Conservation (phyloP, 139 green algal genomes). For the Raphidocelis subcapitata region DNA sequence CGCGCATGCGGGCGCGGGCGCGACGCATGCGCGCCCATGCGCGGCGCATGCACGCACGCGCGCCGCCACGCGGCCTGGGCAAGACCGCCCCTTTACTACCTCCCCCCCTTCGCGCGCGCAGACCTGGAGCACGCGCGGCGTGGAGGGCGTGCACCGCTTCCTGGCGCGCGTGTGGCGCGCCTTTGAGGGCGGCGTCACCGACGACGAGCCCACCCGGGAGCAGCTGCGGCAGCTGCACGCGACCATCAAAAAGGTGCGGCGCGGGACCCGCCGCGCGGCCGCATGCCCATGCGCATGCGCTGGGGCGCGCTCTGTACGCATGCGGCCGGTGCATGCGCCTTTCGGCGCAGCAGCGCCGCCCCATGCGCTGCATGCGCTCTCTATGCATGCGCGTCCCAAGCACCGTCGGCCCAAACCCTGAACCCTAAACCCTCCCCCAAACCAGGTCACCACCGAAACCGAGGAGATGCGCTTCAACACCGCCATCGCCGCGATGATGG, state of each 20-base stretch:
- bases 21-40: too few relatives aligned
- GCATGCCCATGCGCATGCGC: not conserved
- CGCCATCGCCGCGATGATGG: slow-evolving; percentile 98
- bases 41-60: too few relatives aligned
- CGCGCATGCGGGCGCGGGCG: too few relatives aligned
- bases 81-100: too few relatives aligned
- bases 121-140: slow-evolving; percentile 87
- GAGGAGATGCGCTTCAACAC: slow-evolving; percentile 99
- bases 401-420: not conserved
- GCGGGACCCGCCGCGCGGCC: not conserved
- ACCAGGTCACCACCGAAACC: slow-evolving; percentile 87
- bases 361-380: too few relatives aligned
- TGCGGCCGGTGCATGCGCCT: not conserved
- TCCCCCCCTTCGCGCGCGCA: too few relatives aligned
- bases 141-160: slow-evolving; percentile 98
- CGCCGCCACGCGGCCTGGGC: too few relatives aligned
- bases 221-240: slow-evolving; percentile 85
- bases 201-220: slow-evolving; percentile 64
- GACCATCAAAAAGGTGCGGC: slow-evolving; percentile 87
- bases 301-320: not conserved
- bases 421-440: not conserved
- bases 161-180: slow-evolving; percentile 87
- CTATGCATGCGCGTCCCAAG: too few relatives aligned
- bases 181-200: slow-evolving; percentile 52
- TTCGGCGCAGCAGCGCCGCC: not conserved